Conservation (phyloP, 192 early-diverging fungal species). For the Podila horticola region DNA sequence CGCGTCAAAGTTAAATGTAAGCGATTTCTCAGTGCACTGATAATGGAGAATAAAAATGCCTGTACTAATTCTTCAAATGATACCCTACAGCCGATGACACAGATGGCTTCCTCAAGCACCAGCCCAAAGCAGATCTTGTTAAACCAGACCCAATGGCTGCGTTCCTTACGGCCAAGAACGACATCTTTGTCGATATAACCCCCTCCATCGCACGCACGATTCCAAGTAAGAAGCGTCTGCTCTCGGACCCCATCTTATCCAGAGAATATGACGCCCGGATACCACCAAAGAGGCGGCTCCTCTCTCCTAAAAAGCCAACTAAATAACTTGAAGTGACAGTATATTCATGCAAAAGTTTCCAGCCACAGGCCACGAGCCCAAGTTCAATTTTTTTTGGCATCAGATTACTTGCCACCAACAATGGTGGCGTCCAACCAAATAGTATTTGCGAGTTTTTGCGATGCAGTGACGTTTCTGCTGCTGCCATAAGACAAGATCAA, state of each 20-base stretch:
- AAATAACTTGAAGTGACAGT: too few species aligned
- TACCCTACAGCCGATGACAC: constrained; percentile 13
- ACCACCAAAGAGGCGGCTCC: background rate
- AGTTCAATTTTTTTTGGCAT: too few species aligned
- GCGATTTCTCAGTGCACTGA: background rate
- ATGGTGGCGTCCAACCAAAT: too few species aligned
- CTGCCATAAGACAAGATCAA: too few species aligned
- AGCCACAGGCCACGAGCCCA: too few species aligned
- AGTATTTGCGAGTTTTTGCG: too few species aligned
- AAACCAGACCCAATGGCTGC: constrained; percentile 25
- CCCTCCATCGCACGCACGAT: background rate
- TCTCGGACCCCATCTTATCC: background rate
- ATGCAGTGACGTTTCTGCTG: too few species aligned
- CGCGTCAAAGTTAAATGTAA: constrained; percentile 27
- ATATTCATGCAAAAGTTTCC: too few species aligned
- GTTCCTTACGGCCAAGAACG: constrained; percentile 29
- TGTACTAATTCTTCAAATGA: background rate
- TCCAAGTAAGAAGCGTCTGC: background rate
- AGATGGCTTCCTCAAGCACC: constrained; percentile 13
- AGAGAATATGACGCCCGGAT: background rate
- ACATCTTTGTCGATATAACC: background rate
- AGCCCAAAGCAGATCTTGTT: constrained; percentile 25
- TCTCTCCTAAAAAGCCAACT: too few species aligned
- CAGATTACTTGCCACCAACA: too few species aligned
- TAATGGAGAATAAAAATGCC: background rate